phyloP scores from a whole-genome alignment of 805 yeast genomes.

The Candida stauntonica region DNA sequence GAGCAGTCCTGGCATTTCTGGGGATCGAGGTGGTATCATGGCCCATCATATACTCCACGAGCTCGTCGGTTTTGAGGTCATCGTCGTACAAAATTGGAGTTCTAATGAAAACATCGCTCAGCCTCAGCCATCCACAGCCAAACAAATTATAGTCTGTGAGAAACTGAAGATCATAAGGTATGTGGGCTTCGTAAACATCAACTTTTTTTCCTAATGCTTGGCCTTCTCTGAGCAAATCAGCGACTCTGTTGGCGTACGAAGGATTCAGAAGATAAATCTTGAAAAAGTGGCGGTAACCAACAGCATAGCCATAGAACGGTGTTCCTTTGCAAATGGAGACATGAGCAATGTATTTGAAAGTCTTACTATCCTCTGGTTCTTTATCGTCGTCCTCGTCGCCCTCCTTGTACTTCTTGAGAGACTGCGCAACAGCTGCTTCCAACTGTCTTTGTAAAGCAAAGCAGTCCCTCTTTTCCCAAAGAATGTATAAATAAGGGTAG shows the following conservation, averaged over 20 bases:
- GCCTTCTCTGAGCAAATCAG: slow-evolving; percentile 45
- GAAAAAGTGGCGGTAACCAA: slow-evolving; percentile 58
- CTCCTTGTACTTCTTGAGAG: slow-evolving; percentile 30
- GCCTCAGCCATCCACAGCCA: slow-evolving; percentile 75
- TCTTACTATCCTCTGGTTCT: slow-evolving; percentile 6
- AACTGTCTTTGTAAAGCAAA: slow-evolving; percentile 37
- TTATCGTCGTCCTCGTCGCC: slow-evolving; percentile 4
- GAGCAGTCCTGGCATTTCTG: slow-evolving; percentile 55
- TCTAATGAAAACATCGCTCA: slow-evolving; percentile 48
- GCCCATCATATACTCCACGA: slow-evolving; percentile 31
- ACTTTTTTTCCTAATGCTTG: slow-evolving; percentile 31
- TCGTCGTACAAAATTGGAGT: slow-evolving; percentile 44
- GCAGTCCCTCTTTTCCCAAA: slow-evolving; percentile 48
- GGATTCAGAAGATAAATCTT: slow-evolving; percentile 71
- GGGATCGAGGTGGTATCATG: slow-evolving; percentile 29
- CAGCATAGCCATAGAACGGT: slow-evolving; percentile 81
- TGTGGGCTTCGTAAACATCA: slow-evolving; percentile 74
- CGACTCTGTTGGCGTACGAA: slow-evolving; percentile 47
- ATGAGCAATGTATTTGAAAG: slow-evolving; percentile 47
- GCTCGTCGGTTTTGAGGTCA: slow-evolving; percentile 27
- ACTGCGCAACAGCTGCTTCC: slow-evolving; percentile 39
- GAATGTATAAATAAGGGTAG: slow-evolving; percentile 75
- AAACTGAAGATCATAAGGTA: slow-evolving; percentile 74
- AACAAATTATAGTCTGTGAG: slow-evolving; percentile 76
- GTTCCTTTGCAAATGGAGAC: slow-evolving; percentile 65